Evolutionary conservation across 1,284 basidiomycete genomes (phyloP), one percentile per base, ranked within the genome.

Genomic region (Pseudozyma sp.): DNA sequence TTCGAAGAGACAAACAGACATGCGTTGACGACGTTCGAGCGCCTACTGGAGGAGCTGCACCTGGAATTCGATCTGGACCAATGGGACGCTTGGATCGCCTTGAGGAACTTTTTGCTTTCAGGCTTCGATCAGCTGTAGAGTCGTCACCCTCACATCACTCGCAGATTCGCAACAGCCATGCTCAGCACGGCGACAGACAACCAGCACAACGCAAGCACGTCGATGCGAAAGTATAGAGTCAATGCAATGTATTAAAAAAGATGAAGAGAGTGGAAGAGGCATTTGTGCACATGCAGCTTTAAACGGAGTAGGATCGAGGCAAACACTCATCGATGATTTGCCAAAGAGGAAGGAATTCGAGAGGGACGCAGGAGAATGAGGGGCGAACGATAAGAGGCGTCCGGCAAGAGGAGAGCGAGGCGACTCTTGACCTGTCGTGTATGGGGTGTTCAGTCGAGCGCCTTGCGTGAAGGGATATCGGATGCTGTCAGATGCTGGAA

Each of bases 61-160:
- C 43, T 68, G 0, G 51, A 46, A 0, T 24, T 74, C 8, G 45
- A 65, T 16, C 33, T 65, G 1, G 37, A 68, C 2, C 5, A 9
- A 0, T 73, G 47, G 43, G 9, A 48, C 1, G 31, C 54, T 7
- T 73, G 65, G 65, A 14, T 16, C 0, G 19, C 31, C 16, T 51
- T 73, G 35, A 68, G 57, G 33, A 5, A 1, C 4, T 65, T 73
- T 29, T 44, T 44, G 19, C 39, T 65, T 11, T 35, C 56, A 11
- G 43, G 45, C 11, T 10, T 34, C 10, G 64, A 72, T 10, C 40
- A 30, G 8, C 8, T 54, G 42, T 57, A 34, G 33, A 24, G 34
- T 14, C 17, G 29, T 40, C n/a, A 42, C 30, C 14, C 16, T 31
- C 17, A 6, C 51, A 7, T 43, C 42, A 53, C 31, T 19, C 39